These are phyloP conservation scores for Aspergillus pseudonomiae DNA, from an alignment of 2,329 filamentous ascomycete species.

Conservation along the genomic window DNA sequence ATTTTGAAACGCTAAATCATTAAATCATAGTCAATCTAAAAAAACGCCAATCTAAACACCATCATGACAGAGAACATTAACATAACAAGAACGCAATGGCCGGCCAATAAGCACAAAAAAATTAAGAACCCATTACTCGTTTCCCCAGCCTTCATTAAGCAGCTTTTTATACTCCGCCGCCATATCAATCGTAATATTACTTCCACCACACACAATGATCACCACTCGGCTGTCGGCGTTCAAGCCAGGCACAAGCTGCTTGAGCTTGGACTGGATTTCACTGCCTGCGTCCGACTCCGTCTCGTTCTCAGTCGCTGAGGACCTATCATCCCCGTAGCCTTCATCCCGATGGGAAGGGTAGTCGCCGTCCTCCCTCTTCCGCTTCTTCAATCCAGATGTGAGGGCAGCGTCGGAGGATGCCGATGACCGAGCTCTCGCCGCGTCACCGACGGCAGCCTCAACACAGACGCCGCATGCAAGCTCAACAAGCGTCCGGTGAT, in stretches of 20 bases:
- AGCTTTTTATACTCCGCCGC: slow-evolving; percentile 60
- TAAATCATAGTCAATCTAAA: neutral
- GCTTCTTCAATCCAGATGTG: slow-evolving; percentile 28
- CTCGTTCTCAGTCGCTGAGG: slow-evolving; percentile 32
- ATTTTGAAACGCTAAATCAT: neutral
- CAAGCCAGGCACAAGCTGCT: slow-evolving; percentile 64
- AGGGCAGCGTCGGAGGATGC: slow-evolving; percentile 11
- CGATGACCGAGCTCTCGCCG: slow-evolving; percentile 16
- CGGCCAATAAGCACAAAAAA: slow-evolving; percentile 9
- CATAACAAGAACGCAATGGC: slow-evolving; percentile 8
- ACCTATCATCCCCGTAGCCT: slow-evolving; percentile 40
- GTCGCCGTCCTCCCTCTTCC: slow-evolving; percentile 26
- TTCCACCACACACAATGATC: slow-evolving; percentile 81
- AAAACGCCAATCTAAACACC: slow-evolving; percentile 2
- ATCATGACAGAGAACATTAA: neutral
- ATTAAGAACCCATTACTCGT: slow-evolving; percentile 12
- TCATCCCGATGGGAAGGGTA: slow-evolving; percentile 30
- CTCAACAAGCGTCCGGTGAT: slow-evolving; percentile 81
- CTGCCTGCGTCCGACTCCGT: slow-evolving; percentile 24
- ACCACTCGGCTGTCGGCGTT: slow-evolving; percentile 73
- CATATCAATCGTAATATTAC: slow-evolving; percentile 65
- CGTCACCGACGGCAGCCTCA: slow-evolving; percentile 49
- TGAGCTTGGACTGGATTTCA: slow-evolving; percentile 51
- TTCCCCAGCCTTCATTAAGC: slow-evolving; percentile 44
- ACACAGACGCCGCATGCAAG: slow-evolving; percentile 81